phyloP scores from a whole-genome alignment of 2,329 filamentous ascomycete genomes.

The Calonectria multiphialidica region DNA sequence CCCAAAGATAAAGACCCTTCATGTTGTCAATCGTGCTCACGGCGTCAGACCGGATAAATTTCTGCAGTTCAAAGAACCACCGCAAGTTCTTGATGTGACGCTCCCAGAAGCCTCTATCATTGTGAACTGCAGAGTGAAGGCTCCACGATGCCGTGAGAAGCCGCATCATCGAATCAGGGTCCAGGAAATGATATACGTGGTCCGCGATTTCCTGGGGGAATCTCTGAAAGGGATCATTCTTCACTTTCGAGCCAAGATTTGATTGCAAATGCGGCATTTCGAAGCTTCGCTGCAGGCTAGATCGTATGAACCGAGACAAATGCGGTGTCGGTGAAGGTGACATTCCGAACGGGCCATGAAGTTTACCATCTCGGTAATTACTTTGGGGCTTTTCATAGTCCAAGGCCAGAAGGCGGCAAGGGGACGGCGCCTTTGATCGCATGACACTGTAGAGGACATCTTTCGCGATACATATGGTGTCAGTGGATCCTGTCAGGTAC shows the following conservation, averaged over 20 bases:
- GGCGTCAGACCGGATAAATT: background rate
- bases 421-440: background rate
- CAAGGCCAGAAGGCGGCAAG: background rate
- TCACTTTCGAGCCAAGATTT: background rate
- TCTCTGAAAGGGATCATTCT: background rate
- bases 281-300: background rate
- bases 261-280: background rate
- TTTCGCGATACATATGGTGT: background rate
- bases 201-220: background rate
- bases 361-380: background rate
- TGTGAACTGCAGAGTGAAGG: background rate
- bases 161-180: background rate
- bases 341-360: background rate
- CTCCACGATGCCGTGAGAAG: background rate
- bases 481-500: background rate
- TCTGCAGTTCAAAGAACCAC: background rate
- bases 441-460: conserved; percentile 2
- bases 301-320: background rate
- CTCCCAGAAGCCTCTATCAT: background rate
- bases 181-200: background rate
- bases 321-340: background rate
- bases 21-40: background rate
- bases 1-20: conserved; percentile 3
- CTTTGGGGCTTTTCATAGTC: background rate
- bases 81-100: background rate